phyloP scores from a whole-genome alignment of 2,329 filamentous ascomycete genomes.

The Diplocarpon rosae region DNA sequence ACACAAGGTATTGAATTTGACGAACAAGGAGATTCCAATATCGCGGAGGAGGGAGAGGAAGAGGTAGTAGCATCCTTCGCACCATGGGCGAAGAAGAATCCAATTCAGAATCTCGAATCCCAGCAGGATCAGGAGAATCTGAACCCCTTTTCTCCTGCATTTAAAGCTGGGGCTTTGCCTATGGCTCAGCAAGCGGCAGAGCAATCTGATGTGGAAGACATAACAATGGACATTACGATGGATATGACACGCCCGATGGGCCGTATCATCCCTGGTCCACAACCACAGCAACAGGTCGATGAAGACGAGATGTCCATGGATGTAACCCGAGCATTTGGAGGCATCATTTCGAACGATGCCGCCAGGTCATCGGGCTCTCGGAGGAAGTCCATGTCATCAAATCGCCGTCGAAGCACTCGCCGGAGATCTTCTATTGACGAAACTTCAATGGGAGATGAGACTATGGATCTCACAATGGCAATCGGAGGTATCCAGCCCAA shows the following conservation, averaged over 20 bases:
- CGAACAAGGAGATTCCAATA: slow-evolving; percentile 39
- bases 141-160: slow-evolving; percentile 33
- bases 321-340: slow-evolving; percentile 71
- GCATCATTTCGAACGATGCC: slow-evolving; percentile 45
- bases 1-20: slow-evolving; percentile 56
- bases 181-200: slow-evolving; percentile 19
- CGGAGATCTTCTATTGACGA: slow-evolving; percentile 27
- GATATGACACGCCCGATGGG: slow-evolving; percentile 45
- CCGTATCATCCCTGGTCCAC: slow-evolving; percentile 32
- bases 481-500: slow-evolving; percentile 40
- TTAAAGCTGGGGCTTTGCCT: slow-evolving; percentile 10
- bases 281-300: slow-evolving; percentile 16
- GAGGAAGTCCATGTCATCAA: slow-evolving; percentile 24
- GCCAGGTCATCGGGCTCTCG: slow-evolving; percentile 14
- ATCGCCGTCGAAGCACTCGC: slow-evolving; percentile 28
- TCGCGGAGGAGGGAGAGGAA: slow-evolving; percentile 30
- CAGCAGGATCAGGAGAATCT: slow-evolving; percentile 37
- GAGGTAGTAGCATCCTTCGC: slow-evolving; percentile 64
- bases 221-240: slow-evolving; percentile 47
- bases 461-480: slow-evolving; percentile 46
- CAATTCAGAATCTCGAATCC: slow-evolving; percentile 26
- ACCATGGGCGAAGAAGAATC: slow-evolving; percentile 56
- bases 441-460: slow-evolving; percentile 27
- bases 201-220: slow-evolving; percentile 28
- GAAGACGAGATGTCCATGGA: slow-evolving; percentile 74